These are phyloP conservation scores for Sphaerosporella brunnea DNA, from an alignment of 495 filamentous ascomycete species.

Conservation along the genomic window DNA sequence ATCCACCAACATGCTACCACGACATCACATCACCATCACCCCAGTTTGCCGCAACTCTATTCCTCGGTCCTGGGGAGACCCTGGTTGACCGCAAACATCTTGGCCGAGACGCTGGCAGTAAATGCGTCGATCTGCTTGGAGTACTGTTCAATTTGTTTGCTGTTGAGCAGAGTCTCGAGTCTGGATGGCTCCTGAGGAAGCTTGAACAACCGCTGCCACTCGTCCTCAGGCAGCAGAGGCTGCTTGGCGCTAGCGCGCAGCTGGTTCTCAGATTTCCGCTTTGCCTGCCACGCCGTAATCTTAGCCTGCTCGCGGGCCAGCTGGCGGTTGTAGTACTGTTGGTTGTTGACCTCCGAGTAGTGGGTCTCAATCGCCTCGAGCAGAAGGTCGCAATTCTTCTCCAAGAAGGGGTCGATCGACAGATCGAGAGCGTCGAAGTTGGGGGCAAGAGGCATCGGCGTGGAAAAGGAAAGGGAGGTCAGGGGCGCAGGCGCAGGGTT, in stretches of 20 bases:
- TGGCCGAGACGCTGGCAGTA: conserved; percentile 68
- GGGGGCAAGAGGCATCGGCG: conserved; percentile 47
- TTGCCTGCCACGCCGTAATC: conserved; percentile 86
- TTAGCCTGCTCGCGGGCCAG: conserved; percentile 90
- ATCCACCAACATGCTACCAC: too few species aligned
- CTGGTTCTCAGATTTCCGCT: conserved; percentile 88
- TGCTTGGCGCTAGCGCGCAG: conserved; percentile 73
- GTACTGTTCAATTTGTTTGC: conserved; percentile 93
- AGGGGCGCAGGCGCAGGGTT: conserved; percentile 46
- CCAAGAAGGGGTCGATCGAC: conserved; percentile 92
- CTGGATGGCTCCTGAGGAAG: conserved; percentile 82
- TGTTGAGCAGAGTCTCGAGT: conserved; percentile 81
- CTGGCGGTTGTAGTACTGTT: conserved; percentile 93
- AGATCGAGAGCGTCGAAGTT: conserved; percentile 78
- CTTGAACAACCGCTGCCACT: conserved; percentile 97
- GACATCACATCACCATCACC: too few species aligned
- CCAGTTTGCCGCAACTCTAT: too few species aligned
- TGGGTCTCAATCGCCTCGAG: conserved; percentile 93
- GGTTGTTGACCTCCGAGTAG: conserved; percentile 97
- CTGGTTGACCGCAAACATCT: conserved; percentile 98
- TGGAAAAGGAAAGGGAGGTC: conserved; percentile 45
- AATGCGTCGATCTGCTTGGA: conserved; percentile 95
- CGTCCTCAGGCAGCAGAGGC: conserved; percentile 75
- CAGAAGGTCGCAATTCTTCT: conserved; percentile 90
- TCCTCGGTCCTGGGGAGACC: conserved; percentile 18